Evolutionary conservation across 1,284 basidiomycete genomes (phyloP).

Genomic region (Puccinia horiana): DNA sequence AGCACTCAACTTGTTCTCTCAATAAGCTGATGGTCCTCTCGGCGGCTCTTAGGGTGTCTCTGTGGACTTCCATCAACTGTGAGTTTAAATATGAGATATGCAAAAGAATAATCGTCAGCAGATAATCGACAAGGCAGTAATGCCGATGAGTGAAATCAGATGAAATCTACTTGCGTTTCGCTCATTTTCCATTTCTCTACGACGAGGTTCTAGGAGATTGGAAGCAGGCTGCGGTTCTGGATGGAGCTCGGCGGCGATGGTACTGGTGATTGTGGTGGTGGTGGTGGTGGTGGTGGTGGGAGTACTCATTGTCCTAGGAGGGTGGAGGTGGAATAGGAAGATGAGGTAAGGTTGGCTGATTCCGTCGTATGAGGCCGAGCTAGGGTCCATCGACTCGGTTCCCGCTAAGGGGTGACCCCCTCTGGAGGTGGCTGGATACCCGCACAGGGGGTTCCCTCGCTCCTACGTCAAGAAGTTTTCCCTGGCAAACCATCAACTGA

Average conservation of each 20-base stretch:
- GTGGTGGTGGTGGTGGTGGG: background rate
- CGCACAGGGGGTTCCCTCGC: too few species aligned
- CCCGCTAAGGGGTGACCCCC: too few species aligned
- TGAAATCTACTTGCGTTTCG: slow-evolving; percentile 10
- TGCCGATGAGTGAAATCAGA: too few species aligned
- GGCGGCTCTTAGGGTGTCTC: slow-evolving; percentile 36
- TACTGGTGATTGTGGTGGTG: background rate
- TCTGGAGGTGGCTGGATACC: too few species aligned
- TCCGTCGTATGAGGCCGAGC: too few species aligned
- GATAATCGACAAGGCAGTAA: background rate
- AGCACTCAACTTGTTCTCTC: slow-evolving; percentile 41
- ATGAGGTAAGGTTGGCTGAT: too few species aligned
- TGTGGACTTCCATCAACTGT: slow-evolving; percentile 34
- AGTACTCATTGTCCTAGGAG: background rate
- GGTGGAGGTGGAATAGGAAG: too few species aligned
- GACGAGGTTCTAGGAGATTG: slow-evolving; percentile 1
- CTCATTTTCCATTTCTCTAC: slow-evolving; percentile 24
- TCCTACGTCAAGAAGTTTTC: too few species aligned
- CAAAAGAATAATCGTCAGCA: background rate
- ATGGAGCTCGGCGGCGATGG: background rate
- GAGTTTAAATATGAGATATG: background rate
- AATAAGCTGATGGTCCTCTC: slow-evolving; percentile 39
- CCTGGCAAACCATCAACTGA: too few species aligned
- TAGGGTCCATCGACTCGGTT: too few species aligned
- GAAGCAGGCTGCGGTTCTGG: background rate